Percentiles rank a stretch among this genome's conserved stretches.
Evolutionary conservation across 2,329 filamentous ascomycete genomes (phyloP).

Genomic region (Shiraia sp.): DNA sequence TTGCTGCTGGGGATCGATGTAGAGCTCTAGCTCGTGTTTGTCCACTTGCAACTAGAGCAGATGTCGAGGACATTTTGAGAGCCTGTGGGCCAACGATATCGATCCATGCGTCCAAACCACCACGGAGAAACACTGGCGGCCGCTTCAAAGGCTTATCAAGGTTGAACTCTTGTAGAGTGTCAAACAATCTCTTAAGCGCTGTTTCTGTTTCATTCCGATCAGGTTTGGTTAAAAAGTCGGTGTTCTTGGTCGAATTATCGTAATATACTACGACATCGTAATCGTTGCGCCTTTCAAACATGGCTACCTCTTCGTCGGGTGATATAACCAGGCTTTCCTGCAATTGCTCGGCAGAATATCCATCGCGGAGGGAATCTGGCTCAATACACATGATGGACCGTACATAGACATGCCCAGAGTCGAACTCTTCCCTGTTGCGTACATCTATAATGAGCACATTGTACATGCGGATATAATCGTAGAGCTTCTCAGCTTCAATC

Average conservation of each 20-base stretch:
- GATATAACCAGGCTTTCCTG: constrained; percentile 72
- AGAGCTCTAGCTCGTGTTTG: constrained; percentile 53
- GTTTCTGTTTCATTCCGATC: constrained; percentile 46
- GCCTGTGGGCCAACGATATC: constrained; percentile 76
- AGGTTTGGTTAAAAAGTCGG: constrained; percentile 57
- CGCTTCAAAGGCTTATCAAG: constrained; percentile 74
- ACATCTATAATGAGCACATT: constrained; percentile 84
- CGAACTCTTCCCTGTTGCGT: constrained; percentile 76
- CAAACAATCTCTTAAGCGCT: constrained; percentile 72
- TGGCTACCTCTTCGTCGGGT: constrained; percentile 71
- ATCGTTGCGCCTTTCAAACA: constrained; percentile 73
- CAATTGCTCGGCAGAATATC: constrained; percentile 66
- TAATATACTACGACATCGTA: constrained; percentile 92
- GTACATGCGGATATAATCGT: constrained; percentile 69
- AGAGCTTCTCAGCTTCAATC: constrained; percentile 72
- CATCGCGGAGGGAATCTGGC: constrained; percentile 72
- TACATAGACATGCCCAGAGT: constrained; percentile 85
- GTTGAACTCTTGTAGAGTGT: constrained; percentile 83
- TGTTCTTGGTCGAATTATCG: constrained; percentile 69
- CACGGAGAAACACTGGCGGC: constrained; percentile 75
- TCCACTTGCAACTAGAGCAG: constrained; percentile 53
- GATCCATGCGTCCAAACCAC: constrained; percentile 85
- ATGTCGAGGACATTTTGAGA: constrained; percentile 61
- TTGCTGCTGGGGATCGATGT: constrained; percentile 57
- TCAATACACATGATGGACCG: constrained; percentile 88